A percentile compares a stretch with the other conserved stretches of the same genome.
Conservation (phyloP, 805 yeast genomes). For the Saccharomyces cerevisiae region DNA sequence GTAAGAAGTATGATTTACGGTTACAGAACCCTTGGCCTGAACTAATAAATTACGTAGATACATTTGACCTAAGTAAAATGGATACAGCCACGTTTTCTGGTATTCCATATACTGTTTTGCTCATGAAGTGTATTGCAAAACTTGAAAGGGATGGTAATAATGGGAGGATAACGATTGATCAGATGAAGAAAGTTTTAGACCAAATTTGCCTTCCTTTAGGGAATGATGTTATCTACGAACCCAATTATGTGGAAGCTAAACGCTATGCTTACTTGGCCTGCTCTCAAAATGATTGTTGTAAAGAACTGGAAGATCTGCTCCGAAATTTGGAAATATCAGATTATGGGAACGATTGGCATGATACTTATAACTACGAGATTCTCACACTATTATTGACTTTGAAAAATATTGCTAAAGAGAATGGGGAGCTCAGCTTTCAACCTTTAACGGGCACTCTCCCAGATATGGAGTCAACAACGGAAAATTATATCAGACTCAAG, state of each 20-base stretch:
- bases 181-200: slow-evolving; percentile 31
- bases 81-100: slow-evolving; percentile 43
- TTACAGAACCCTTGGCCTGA: slow-evolving; percentile 69
- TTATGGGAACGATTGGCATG: slow-evolving; percentile 12
- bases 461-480: slow-evolving; percentile 80
- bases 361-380: slow-evolving; percentile 7
- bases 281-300: neutral
- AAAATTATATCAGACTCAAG: slow-evolving; percentile 50
- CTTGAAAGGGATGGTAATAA: slow-evolving; percentile 31
- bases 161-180: slow-evolving; percentile 27
- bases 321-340: slow-evolving; percentile 29
- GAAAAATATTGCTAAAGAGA: neutral
- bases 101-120: slow-evolving; percentile 60
- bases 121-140: slow-evolving; percentile 43
- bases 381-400: slow-evolving; percentile 5
- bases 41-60: slow-evolving; percentile 41
- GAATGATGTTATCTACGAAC: slow-evolving; percentile 24
- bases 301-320: slow-evolving; percentile 4
- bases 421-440: slow-evolving; percentile 2
- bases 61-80: slow-evolving; percentile 40
- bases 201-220: slow-evolving; percentile 3
- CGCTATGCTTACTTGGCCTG: slow-evolving; percentile 37
- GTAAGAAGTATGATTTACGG: slow-evolving; percentile 50
- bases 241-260: slow-evolving; percentile 46
- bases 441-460: slow-evolving; percentile 74